Percentiles rank a stretch among this genome's conserved stretches.
These are phyloP conservation scores for Neonectria hederae DNA, from an alignment of 2,329 filamentous ascomycete genomes.

Conservation along the genomic window DNA sequence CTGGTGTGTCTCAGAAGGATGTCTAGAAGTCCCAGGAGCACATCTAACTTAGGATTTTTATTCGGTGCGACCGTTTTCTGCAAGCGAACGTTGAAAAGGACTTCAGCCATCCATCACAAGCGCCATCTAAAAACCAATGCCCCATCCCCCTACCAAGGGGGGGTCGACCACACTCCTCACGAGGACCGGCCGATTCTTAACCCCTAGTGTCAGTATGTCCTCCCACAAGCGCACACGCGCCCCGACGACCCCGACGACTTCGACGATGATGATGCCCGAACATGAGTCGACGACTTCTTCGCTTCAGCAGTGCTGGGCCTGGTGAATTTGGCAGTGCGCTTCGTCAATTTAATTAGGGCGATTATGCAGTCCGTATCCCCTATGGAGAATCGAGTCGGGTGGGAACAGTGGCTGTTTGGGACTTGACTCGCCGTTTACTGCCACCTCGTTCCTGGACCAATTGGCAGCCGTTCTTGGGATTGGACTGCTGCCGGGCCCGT, in stretches of 20 bases:
- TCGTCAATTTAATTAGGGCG: neutral
- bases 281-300: conserved; percentile 13
- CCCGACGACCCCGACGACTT: neutral
- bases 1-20: conserved; percentile 4
- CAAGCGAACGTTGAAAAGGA: conserved; percentile 4
- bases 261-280: neutral
- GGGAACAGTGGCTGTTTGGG: neutral
- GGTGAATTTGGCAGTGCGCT: conserved; percentile 5
- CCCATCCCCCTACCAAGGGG: neutral
- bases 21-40: neutral
- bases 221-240: neutral
- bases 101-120: neutral
- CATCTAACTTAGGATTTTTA: neutral
- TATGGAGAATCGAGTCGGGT: neutral
- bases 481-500: neutral
- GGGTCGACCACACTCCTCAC: neutral
- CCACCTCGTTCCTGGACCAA: conserved; percentile 19
- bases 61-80: conserved; percentile 13
- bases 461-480: neutral
- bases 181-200: neutral
- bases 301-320: neutral
- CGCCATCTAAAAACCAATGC: neutral
- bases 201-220: neutral
- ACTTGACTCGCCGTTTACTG: conserved; percentile 20
- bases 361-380: neutral